These are phyloP conservation scores for Coprinellus micaceus DNA, from an alignment of 768 basidiomycete genomes.

Conservation along the genomic window DNA sequence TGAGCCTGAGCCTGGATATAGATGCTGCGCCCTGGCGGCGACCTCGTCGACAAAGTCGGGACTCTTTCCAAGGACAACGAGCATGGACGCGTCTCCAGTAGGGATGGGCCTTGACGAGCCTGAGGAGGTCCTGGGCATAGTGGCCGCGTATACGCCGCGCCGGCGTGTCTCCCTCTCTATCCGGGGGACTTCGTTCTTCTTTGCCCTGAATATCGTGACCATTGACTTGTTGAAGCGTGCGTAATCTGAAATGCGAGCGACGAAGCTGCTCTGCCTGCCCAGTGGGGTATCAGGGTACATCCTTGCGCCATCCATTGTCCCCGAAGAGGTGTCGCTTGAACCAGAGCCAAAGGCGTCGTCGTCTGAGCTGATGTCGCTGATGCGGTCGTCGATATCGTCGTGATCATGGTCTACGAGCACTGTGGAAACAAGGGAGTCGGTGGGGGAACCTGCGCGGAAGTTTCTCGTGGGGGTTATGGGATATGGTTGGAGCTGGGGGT, in stretches of 20 bases:
- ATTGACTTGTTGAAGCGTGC: neutral
- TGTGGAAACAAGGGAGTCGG: conserved; percentile 4
- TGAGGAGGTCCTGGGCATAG: neutral
- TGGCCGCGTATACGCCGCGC: conserved; percentile 4
- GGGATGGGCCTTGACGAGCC: neutral
- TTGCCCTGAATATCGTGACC: conserved; percentile 3
- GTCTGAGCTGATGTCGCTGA: neutral
- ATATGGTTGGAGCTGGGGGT: too few species aligned
- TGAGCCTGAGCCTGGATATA: too few species aligned
- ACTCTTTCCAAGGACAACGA: conserved; percentile 8
- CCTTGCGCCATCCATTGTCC: neutral
- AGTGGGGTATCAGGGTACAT: neutral
- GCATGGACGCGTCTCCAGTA: neutral
- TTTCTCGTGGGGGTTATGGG: neutral
- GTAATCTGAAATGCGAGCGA: neutral
- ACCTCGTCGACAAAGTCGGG: neutral
- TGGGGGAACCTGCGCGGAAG: neutral
- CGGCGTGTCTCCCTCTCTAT: neutral
- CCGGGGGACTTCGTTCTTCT: neutral
- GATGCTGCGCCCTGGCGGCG: neutral
- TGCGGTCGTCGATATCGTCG: neutral
- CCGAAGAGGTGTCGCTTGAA: neutral
- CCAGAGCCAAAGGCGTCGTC: neutral
- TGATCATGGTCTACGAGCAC: conserved; percentile 1
- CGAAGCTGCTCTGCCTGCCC: neutral